phyloP scores from a whole-genome alignment of 179 eudicot species.

The Silene coronaria region DNA sequence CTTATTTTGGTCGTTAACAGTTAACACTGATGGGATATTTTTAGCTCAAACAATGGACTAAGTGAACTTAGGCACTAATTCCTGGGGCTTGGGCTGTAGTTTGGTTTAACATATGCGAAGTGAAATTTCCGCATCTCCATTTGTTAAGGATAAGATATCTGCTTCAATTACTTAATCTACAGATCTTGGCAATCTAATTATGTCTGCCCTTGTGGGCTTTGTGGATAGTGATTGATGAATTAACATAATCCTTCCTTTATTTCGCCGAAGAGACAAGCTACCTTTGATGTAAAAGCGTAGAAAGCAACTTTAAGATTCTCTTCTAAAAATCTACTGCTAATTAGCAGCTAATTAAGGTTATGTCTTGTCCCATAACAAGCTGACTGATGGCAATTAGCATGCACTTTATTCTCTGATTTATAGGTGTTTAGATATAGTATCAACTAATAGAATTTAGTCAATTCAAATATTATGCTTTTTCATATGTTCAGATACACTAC shows the following conservation, averaged over 20 bases:
- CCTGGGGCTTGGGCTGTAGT: conserved; percentile 13
- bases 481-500: not conserved
- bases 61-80: conserved; percentile 1
- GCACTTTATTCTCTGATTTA: conserved; percentile 4
- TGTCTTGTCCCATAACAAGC: conserved; percentile 15
- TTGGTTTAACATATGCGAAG: conserved; percentile 10
- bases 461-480: not conserved
- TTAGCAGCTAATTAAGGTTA: conserved; percentile 28
- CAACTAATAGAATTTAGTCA: not conserved
- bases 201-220: conserved; percentile 34
- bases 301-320: conserved; percentile 11
- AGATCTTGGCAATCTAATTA: conserved; percentile 32
- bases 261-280: conserved; percentile 21
- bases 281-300: conserved; percentile 12
- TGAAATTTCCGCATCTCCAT: conserved; percentile 10
- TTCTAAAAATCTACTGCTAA: conserved; percentile 13
- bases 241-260: conserved; percentile 21
- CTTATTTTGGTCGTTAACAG: not conserved
- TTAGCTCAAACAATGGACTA: conserved; percentile 9
- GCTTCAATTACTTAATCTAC: conserved; percentile 26
- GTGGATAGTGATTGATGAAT: conserved; percentile 33
- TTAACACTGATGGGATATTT: not conserved
- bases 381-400: conserved; percentile 20
- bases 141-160: conserved; percentile 31
- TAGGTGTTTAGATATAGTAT: not conserved